Evolutionary conservation across 2,329 filamentous ascomycete genomes (phyloP).

Genomic region (Diaporthe citriasiana): DNA sequence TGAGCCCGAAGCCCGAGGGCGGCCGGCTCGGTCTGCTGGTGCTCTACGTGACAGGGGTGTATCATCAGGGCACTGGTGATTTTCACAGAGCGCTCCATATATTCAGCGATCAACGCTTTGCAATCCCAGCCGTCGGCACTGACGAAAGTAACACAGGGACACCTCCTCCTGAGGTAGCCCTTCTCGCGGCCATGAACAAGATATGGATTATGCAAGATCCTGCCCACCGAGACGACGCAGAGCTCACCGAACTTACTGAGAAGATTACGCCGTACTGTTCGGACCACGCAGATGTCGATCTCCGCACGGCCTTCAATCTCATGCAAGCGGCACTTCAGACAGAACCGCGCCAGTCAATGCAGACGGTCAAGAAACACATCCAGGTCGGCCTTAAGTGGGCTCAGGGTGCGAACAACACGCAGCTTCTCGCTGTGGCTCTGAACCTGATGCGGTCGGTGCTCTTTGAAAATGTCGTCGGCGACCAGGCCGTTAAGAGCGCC

Average conservation of each 20-base stretch:
- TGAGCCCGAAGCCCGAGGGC: constrained; percentile 56
- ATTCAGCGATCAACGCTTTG: constrained; percentile 75
- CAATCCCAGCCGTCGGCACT: constrained; percentile 60
- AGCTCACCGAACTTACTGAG: constrained; percentile 73
- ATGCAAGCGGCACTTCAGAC: constrained; percentile 77
- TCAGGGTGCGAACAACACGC: constrained; percentile 78
- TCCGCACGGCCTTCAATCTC: constrained; percentile 83
- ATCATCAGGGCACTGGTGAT: constrained; percentile 82
- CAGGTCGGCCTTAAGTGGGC: constrained; percentile 79
- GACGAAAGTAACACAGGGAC: constrained; percentile 59
- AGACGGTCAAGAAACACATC: constrained; percentile 84
- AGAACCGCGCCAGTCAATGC: constrained; percentile 75
- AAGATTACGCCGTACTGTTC: constrained; percentile 77
- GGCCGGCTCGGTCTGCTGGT: constrained; percentile 66
- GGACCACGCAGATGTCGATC: constrained; percentile 79
- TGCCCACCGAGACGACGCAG: constrained; percentile 67
- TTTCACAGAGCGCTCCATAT: constrained; percentile 76
- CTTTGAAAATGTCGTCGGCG: constrained; percentile 85
- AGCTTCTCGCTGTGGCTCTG: constrained; percentile 86
- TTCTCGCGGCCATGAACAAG: constrained; percentile 77
- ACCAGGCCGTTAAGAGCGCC: constrained; percentile 83
- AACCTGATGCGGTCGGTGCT: constrained; percentile 88
- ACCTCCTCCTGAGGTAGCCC: constrained; percentile 71
- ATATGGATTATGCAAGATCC: constrained; percentile 80
- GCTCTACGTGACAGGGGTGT: constrained; percentile 81